Conservation (phyloP, 2,329 filamentous ascomycete species). For the Cordyceps militaris region DNA sequence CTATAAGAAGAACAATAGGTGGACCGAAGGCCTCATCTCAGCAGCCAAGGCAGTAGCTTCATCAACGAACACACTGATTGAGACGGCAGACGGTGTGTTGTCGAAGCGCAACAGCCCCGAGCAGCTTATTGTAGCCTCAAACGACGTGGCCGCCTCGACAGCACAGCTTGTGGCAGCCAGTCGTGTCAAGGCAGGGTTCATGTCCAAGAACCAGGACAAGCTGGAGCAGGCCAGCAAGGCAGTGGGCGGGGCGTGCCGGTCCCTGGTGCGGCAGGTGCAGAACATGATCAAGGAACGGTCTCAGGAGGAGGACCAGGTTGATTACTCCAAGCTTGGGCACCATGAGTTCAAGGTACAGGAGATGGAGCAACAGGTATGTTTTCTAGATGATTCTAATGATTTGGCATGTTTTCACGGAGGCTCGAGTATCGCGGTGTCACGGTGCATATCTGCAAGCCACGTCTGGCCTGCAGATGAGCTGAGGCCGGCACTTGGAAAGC, state of each 20-base stretch:
- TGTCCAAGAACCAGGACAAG: constrained; percentile 91
- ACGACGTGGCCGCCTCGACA: constrained; percentile 92
- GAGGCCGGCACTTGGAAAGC: not conserved
- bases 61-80: constrained; percentile 92
- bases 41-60: constrained; percentile 92
- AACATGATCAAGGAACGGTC: constrained; percentile 84
- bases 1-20: constrained; percentile 99
- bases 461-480: not conserved
- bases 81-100: constrained; percentile 94
- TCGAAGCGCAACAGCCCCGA: constrained; percentile 88
- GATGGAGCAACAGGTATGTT: constrained; percentile 92
- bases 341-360: constrained; percentile 98
- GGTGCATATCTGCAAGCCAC: constrained; percentile 1
- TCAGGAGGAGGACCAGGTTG: constrained; percentile 72
- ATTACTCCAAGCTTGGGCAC: constrained; percentile 79
- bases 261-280: constrained; percentile 88
- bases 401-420: not conserved
- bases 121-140: constrained; percentile 95
- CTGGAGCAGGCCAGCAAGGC: constrained; percentile 89
- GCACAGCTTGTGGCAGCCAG: constrained; percentile 94
- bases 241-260: constrained; percentile 80
- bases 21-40: constrained; percentile 96
- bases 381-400: not conserved
- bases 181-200: constrained; percentile 94
- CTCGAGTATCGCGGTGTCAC: not conserved